Percentiles rank a stretch among this genome's conserved stretches.
These are phyloP conservation scores for Thamnidium elegans DNA, from an alignment of 192 early-diverging fungal genomes.

Conservation along the genomic window DNA sequence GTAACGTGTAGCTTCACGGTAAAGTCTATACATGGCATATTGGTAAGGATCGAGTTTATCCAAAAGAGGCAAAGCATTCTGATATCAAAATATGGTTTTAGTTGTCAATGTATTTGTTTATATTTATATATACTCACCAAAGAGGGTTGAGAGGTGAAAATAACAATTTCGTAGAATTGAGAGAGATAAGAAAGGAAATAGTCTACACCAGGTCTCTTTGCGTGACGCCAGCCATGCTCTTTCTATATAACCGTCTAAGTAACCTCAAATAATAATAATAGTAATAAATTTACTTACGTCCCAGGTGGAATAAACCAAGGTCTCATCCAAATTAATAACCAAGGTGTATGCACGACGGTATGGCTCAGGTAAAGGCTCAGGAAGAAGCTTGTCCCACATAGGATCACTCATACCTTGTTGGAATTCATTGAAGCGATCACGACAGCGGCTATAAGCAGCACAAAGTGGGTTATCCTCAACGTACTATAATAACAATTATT, in stretches of 20 bases:
- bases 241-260: conserved; percentile 50
- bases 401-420: conserved; percentile 55
- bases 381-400: conserved; percentile 85
- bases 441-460: conserved; percentile 31
- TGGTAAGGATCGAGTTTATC: conserved; percentile 89
- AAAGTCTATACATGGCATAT: conserved; percentile 83
- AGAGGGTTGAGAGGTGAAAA: conserved; percentile 87
- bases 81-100: conserved; percentile 10
- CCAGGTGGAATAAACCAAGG: conserved; percentile 92
- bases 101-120: background rate
- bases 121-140: conserved; percentile 54
- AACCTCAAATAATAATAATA: background rate
- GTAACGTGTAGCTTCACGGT: conserved; percentile 88
- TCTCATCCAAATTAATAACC: conserved; percentile 93
- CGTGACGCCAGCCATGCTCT: conserved; percentile 94
- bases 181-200: conserved; percentile 90
- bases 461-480: conserved; percentile 23
- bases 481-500: conserved; percentile 22
- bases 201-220: conserved; percentile 94
- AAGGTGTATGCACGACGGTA: conserved; percentile 90
- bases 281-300: conserved; percentile 60
- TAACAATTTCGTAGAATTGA: conserved; percentile 92
- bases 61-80: conserved; percentile 83
- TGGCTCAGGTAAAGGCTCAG: conserved; percentile 81
- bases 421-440: conserved; percentile 33